Evolutionary conservation across 2,329 filamentous ascomycete genomes (phyloP).

Genomic region (Aureobasidium lini): DNA sequence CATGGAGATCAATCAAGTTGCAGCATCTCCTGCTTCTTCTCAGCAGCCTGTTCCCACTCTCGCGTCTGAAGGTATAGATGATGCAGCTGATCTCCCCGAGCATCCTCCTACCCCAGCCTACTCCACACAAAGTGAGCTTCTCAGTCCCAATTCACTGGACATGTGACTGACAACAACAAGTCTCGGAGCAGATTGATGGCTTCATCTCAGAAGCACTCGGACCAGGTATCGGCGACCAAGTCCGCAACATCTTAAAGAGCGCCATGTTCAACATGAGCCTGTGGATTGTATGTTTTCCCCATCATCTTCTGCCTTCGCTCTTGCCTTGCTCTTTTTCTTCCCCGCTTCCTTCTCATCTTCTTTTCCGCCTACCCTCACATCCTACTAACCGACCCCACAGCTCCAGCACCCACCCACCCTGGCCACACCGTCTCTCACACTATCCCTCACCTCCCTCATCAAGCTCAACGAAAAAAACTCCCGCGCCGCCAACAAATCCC

Average conservation of each 20-base stretch:
- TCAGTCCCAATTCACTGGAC: not conserved
- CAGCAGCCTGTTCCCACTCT: not conserved
- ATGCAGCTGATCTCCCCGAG: not conserved
- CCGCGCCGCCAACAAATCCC: not conserved
- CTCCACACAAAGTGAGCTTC: not conserved
- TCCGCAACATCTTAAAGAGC: not conserved
- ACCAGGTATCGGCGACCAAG: not conserved
- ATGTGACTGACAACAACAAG: not conserved
- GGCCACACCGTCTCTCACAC: not conserved
- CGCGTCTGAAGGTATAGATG: not conserved
- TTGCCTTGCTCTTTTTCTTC: too few relatives aligned
- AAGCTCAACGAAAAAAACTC: not conserved
- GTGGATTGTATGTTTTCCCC: not conserved
- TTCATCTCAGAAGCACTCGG: not conserved
- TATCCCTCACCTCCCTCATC: not conserved
- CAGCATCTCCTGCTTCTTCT: not conserved
- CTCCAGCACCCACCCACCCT: not conserved
- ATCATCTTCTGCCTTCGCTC: too few relatives aligned
- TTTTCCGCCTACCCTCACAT: not conserved
- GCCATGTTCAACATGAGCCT: not conserved
- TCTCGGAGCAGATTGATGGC: not conserved
- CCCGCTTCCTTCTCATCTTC: too few relatives aligned
- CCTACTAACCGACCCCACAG: not conserved
- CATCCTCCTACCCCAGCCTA: not conserved
- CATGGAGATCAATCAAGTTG: not conserved